Conservation (phyloP, 2,329 filamentous ascomycete genomes). For the Ophiostoma pallidulum region DNA sequence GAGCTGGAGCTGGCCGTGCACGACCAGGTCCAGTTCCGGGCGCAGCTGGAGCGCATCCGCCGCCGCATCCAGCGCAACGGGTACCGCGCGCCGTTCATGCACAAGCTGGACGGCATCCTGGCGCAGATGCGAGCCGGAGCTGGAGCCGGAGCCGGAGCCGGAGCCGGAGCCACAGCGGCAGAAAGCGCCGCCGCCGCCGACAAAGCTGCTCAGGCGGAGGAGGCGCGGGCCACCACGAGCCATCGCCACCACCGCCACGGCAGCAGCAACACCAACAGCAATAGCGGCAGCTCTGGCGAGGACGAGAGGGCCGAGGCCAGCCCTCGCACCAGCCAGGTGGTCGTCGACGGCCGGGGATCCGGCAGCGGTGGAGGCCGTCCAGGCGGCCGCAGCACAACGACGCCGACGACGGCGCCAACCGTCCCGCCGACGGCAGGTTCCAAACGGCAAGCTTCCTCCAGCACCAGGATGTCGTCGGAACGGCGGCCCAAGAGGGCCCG, state of each 20-base stretch:
- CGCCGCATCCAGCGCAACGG: slow-evolving; percentile 15
- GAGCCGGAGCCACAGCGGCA: too few species aligned
- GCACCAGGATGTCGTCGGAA: slow-evolving; percentile 1
- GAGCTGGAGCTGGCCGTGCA: slow-evolving; percentile 34
- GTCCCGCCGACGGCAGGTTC: neutral
- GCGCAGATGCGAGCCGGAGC: slow-evolving; percentile 10
- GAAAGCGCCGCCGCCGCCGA: too few species aligned
- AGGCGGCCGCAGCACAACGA: neutral
- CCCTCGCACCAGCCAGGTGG: too few species aligned
- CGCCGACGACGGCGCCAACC: neutral
- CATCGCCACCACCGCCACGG: neutral
- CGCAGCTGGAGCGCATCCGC: slow-evolving; percentile 27
- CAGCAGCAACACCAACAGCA: neutral
- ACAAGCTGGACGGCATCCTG: slow-evolving; percentile 11
- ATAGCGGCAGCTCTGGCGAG: too few species aligned
- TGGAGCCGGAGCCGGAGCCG: too few species aligned
- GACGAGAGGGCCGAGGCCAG: neutral
- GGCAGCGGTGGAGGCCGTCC: neutral
- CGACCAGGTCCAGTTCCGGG: slow-evolving; percentile 34
- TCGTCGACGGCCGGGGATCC: too few species aligned
- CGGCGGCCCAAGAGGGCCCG: slow-evolving; percentile 7
- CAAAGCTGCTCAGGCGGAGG: too few species aligned
- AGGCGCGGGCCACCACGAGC: too few species aligned
- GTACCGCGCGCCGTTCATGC: slow-evolving; percentile 15
- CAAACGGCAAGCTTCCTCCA: slow-evolving; percentile 9